Evolutionary conservation across 306 rosid genomes (phyloP).

Genomic region (Ormosia emarginata): DNA sequence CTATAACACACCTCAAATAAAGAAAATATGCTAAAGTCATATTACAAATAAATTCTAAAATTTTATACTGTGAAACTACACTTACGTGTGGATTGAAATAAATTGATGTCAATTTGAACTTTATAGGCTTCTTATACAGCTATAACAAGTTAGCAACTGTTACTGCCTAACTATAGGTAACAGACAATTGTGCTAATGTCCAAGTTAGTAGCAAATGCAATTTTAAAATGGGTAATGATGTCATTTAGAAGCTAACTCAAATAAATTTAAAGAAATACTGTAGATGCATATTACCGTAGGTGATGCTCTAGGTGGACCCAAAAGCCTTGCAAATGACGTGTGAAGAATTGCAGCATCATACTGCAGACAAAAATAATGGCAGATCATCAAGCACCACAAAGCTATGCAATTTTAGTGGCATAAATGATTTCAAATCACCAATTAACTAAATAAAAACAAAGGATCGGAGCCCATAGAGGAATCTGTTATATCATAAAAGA

Average conservation of each 20-base stretch:
- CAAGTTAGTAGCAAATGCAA: background rate
- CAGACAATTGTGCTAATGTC: background rate
- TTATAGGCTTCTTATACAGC: background rate
- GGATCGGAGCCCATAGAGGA: background rate
- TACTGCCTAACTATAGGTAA: background rate
- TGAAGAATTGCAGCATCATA: slow-evolving; percentile 93
- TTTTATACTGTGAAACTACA: background rate
- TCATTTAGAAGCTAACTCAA: background rate
- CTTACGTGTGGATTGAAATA: background rate
- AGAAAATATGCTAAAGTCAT: background rate
- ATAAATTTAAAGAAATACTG: background rate
- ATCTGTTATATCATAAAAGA: background rate
- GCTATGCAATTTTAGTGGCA: slow-evolving; percentile 5
- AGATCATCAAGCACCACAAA: slow-evolving; percentile 18
- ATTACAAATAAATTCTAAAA: background rate
- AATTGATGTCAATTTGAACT: background rate
- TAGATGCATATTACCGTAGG: slow-evolving; percentile 25
- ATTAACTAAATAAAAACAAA: background rate
- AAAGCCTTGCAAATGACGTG: slow-evolving; percentile 91
- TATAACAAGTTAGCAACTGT: background rate
- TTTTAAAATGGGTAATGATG: background rate
- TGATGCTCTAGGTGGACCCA: slow-evolving; percentile 68
- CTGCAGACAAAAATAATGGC: slow-evolving; percentile 43
- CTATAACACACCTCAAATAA: background rate
- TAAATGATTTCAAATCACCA: background rate